phyloP scores from a whole-genome alignment of 768 basidiomycete genomes.

The Trametes cingulata region DNA sequence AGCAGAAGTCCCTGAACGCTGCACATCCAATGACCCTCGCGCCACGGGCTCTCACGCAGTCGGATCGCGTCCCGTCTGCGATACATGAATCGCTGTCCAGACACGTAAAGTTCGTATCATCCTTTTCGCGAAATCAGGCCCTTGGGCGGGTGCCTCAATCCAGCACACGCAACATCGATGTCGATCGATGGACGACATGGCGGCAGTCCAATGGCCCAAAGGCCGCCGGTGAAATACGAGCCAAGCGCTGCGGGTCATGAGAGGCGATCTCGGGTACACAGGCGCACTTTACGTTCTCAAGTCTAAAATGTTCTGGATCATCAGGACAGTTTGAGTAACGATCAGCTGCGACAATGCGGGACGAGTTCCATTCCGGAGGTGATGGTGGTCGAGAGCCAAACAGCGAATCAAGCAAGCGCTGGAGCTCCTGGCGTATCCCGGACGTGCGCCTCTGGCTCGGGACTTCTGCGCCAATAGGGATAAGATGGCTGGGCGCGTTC shows the following conservation, averaged over 20 bases:
- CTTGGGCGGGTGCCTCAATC: not conserved
- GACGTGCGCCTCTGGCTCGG: too few relatives aligned
- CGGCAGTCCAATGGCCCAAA: conserved; percentile 6
- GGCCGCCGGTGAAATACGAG: not conserved
- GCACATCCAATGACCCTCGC: conserved; percentile 1
- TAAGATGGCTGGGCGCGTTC: too few relatives aligned
- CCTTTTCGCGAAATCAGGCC: conserved; percentile 7
- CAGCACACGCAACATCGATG: conserved; percentile 5
- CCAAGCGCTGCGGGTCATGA: conserved; percentile 8
- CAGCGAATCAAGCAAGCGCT: not conserved
- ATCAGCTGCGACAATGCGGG: not conserved
- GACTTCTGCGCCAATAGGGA: too few relatives aligned
- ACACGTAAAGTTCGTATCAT: conserved; percentile 23
- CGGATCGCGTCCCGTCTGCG: conserved; percentile 8
- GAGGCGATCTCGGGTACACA: not conserved
- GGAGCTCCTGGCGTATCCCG: too few relatives aligned
- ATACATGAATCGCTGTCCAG: not conserved
- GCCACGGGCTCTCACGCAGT: conserved; percentile 9
- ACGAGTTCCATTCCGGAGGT: not conserved
- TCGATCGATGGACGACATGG: conserved; percentile 9
- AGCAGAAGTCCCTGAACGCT: not conserved
- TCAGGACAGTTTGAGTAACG: not conserved
- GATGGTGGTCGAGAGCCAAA: not conserved
- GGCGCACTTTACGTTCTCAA: not conserved
- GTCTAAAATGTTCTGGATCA: not conserved